Conservation (phyloP, 495 filamentous ascomycete species). For the Pyrenopolyporus hunteri region DNA sequence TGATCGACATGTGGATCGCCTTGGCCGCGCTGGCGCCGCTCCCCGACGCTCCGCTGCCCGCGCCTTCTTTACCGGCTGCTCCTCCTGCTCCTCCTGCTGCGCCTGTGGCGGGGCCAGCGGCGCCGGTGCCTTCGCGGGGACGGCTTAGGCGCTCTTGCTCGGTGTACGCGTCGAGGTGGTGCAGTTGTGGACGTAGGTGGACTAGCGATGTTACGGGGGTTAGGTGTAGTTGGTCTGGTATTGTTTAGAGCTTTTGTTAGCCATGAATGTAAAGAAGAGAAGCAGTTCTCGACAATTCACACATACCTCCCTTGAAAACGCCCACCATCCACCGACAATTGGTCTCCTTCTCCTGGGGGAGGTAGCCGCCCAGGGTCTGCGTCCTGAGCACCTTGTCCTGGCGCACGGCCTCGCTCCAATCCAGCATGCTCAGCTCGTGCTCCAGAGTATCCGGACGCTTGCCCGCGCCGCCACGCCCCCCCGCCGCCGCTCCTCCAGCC, state of each 20-base stretch:
- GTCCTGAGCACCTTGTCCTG: slow-evolving; percentile 52
- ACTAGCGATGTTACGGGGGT: slow-evolving; percentile 53
- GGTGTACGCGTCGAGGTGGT: slow-evolving; percentile 55
- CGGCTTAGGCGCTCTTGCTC: slow-evolving; percentile 52
- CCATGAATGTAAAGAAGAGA: background rate
- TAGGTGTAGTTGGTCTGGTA: slow-evolving; percentile 54
- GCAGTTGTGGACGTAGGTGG: slow-evolving; percentile 52
- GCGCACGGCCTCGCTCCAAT: slow-evolving; percentile 53
- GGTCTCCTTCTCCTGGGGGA: slow-evolving; percentile 44
- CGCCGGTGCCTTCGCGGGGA: slow-evolving; percentile 28
- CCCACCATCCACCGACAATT: slow-evolving; percentile 53
- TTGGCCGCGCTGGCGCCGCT: slow-evolving; percentile 33
- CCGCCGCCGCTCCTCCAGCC: slow-evolving; percentile 11
- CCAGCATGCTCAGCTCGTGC: slow-evolving; percentile 42
- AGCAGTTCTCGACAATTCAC: slow-evolving; percentile 9
- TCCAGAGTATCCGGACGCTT: slow-evolving; percentile 37
- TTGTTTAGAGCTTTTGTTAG: slow-evolving; percentile 9
- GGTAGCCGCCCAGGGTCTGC: slow-evolving; percentile 53
- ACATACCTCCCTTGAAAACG: slow-evolving; percentile 53
- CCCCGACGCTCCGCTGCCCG: slow-evolving; percentile 6
- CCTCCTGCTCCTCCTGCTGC: slow-evolving; percentile 8
- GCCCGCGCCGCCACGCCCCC: slow-evolving; percentile 13
- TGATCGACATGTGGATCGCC: slow-evolving; percentile 61
- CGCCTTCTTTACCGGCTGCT: slow-evolving; percentile 19
- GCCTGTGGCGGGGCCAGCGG: slow-evolving; percentile 14